A percentile compares a stretch with the other conserved stretches of the same genome.
Evolutionary conservation across 2,329 filamentous ascomycete species (phyloP).

Genomic region (Trichoderma gracile): DNA sequence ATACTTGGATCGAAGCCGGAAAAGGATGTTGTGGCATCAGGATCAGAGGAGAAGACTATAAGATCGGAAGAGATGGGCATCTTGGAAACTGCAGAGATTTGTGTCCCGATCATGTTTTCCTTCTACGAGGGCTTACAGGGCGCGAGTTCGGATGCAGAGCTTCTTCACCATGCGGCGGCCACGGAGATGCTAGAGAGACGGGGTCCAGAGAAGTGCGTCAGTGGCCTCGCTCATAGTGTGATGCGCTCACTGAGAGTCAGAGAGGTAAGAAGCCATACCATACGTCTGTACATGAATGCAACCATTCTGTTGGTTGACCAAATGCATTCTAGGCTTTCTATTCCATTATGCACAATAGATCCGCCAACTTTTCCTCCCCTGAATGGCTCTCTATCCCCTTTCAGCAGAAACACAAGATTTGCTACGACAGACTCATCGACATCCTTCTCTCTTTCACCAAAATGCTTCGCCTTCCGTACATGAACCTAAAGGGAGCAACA

Average conservation of each 20-base stretch:
- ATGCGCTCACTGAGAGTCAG: conserved; percentile 13
- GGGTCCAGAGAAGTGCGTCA: conserved; percentile 3
- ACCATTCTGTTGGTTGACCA: too few species aligned
- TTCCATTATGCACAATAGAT: conserved; percentile 21
- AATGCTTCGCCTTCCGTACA: conserved; percentile 2
- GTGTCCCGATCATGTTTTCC: conserved; percentile 16
- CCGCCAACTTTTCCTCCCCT: conserved; percentile 6
- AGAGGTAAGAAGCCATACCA: background rate
- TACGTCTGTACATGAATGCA: too few species aligned
- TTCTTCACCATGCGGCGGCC: conserved; percentile 11
- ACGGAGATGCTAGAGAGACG: conserved; percentile 6
- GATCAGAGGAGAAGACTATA: background rate
- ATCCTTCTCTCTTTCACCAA: conserved; percentile 14
- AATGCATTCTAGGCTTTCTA: conserved; percentile 3
- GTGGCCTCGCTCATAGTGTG: conserved; percentile 5
- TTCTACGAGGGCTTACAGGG: conserved; percentile 8
- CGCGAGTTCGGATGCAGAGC: background rate
- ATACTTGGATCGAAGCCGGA: background rate
- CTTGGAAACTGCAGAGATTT: background rate
- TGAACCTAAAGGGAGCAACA: background rate
- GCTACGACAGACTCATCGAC: conserved; percentile 10
- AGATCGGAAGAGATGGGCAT: background rate
- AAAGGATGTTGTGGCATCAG: background rate
- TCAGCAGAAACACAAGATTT: conserved; percentile 15
- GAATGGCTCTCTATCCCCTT: conserved; percentile 20